Conservation (phyloP, 306 rosid genomes). For the Prunus fruticosa region DNA sequence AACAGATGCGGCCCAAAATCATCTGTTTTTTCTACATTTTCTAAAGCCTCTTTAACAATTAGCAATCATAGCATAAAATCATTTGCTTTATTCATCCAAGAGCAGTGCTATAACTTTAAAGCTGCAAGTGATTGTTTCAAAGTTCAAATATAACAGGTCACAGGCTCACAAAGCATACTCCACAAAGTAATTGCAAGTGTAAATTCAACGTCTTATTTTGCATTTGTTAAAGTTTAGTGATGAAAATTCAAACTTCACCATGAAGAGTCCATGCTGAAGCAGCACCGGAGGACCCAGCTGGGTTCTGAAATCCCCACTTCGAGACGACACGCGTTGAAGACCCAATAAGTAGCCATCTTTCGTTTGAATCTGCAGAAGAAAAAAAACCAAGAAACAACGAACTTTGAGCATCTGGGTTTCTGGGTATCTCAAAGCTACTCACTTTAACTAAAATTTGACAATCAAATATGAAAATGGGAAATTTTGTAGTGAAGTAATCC, state of each 20-base stretch:
- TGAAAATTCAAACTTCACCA: constrained; percentile 44
- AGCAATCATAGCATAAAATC: background rate
- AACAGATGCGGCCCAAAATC: background rate
- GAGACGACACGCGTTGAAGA: constrained; percentile 78
- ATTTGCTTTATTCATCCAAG: background rate
- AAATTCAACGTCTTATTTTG: background rate
- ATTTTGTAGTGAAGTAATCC: background rate
- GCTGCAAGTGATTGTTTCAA: background rate
- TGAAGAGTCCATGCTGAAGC: constrained; percentile 86
- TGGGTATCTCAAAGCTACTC: background rate
- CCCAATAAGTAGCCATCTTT: constrained; percentile 80
- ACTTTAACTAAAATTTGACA: background rate
- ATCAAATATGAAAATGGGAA: background rate
- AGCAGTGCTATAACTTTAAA: background rate
- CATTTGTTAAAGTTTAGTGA: background rate
- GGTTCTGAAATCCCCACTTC: constrained; percentile 21
- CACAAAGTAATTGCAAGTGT: background rate
- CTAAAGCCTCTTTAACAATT: background rate
- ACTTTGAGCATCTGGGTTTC: background rate
- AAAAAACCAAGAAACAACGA: background rate
- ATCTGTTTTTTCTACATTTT: background rate
- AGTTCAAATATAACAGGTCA: background rate
- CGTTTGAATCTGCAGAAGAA: constrained; percentile 52
- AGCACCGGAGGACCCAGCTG: constrained; percentile 65
- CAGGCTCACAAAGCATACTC: background rate